Base-by-base conservation (phyloP, 2,329 filamentous ascomycete species). In the Dichotomopilus funicola region DNA sequence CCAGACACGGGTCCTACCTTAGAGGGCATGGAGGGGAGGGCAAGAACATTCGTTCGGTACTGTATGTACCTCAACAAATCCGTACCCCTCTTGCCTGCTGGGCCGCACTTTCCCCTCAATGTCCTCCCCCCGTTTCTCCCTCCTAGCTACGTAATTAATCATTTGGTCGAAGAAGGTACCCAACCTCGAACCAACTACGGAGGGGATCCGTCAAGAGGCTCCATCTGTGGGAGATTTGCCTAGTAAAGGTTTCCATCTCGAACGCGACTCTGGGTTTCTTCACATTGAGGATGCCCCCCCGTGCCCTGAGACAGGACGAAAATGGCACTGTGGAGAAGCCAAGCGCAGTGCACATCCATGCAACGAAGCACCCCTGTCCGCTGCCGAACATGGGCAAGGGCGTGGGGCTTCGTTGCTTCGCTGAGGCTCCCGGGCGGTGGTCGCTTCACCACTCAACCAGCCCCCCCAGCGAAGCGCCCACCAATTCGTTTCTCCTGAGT, bases 291-390 rank as follows among this genome's bases (percentile, higher is more conserved):
- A 37, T 48, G 34, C 12, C 35, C 13, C 13, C 42, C 42, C 51
- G 19, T 41, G 42, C 42, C 42, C 49, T 41, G 45, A 52, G 37
- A 13, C 45, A n/a, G 40, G 45, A 44, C n/a, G 31, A 27, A 27
- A 27, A 42, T 31, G 44, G 12, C 34, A 19, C 33, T 42, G 40
- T 44, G 52, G 52, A 44, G 45, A 54, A 49, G 33, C 45, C 45
- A 13, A 54, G 52, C 45, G 35, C 38, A 40, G n/a, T 19, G n/a
- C 53, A 44, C 53, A 11, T 51, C 49, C 38, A 48, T 49, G 49
- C 54, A 49, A 49, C 37, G 12, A 49, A 43, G 19, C 19, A 45
- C 49, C 54, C 49, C 27, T 31, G 42, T 35, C 13, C 48, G 44
- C 35, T 8, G 48, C 37, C 48, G 37, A 47, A 51, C 48, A 51